Evolutionary conservation across 2,329 filamentous ascomycete genomes (phyloP), one percentile per base, ranked within the genome.

Genomic region (Cordyceps pruinosa): DNA sequence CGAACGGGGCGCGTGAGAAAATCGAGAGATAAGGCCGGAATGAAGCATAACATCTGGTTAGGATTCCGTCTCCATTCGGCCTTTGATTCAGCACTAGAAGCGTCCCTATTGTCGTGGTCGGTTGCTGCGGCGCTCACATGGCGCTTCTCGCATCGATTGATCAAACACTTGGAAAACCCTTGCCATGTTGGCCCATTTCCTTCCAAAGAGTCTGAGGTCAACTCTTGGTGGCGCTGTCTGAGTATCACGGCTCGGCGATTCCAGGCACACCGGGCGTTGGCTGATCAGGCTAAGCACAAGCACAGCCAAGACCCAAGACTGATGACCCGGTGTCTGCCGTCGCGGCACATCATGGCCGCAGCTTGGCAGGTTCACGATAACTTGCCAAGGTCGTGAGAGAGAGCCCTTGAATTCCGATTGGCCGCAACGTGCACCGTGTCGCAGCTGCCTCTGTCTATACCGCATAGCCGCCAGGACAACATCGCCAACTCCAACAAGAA

Each of bases 301-400:
- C 52, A 21, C 15, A 10, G 53, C 53, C 53, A 56, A 56, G 53
- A 30, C 44, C 32, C 53, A 41, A 41, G 44, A 21, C 44, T 7
- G 25, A 34, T 19, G n/a, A 23, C 34, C 44, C 21, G 52, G 47
- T 34, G 42, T 26, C 12, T 12, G 25, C 42, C 42, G 52, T 47
- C 42, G 25, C 52, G 52, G 52, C 52, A 47, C 32, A 26, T 41
- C 44, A 25, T 48, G 32, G 44, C 35, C n/a, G n/a, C 53, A 48
- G 13, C 35, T 48, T 48, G 44, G 44, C 34, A 48, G n/a, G 44
- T 26, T 32, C 35, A 25, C 28, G 21, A 23, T 28, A 39, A 23
- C n/a, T 25, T 52, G n/a, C 17, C 21, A 21, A 41, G 10, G 6
- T 9, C 37, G 37, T 19, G 12, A 13, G 9, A 4, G 9, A 13